phyloP scores from a whole-genome alignment of 176 grass and related monocot genomes.

The Aegilops bicornis region DNA sequence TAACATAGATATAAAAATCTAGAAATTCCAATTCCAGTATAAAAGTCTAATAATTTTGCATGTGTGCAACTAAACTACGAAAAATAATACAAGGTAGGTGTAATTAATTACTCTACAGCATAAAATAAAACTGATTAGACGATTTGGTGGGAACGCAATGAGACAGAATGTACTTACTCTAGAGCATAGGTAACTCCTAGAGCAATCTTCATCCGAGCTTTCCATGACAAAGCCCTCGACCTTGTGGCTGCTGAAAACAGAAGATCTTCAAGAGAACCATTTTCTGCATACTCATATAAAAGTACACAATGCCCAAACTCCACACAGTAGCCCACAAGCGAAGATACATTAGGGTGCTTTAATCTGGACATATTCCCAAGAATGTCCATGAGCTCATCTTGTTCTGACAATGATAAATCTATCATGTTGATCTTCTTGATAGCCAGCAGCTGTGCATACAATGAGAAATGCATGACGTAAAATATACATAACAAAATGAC shows the following conservation, averaged over 20 bases:
- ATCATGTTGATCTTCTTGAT: conserved; percentile 88
- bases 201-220: conserved; percentile 85
- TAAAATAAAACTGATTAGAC: conserved; percentile 8
- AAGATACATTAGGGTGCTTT: conserved; percentile 74
- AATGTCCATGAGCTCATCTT: conserved; percentile 83
- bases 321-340: conserved; percentile 78
- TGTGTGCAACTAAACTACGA: not conserved
- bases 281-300: conserved; percentile 76
- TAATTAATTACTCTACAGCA: not conserved
- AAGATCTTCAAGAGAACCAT: conserved; percentile 81
- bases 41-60: not conserved
- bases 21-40: conserved; percentile 2
- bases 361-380: conserved; percentile 77
- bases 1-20: conserved; percentile 9
- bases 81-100: conserved; percentile 22
- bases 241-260: conserved; percentile 60
- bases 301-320: conserved; percentile 73
- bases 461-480: conserved; percentile 23
- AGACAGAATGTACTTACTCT: conserved; percentile 63
- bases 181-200: conserved; percentile 90
- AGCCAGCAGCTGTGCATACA: conserved; percentile 61
- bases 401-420: conserved; percentile 71
- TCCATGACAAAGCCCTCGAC: conserved; percentile 80
- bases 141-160: conserved; percentile 9
- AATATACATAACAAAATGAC: not conserved